Evolutionary conservation across 2,329 filamentous ascomycete species (phyloP).

Genomic region (Trichoderma gracile): DNA sequence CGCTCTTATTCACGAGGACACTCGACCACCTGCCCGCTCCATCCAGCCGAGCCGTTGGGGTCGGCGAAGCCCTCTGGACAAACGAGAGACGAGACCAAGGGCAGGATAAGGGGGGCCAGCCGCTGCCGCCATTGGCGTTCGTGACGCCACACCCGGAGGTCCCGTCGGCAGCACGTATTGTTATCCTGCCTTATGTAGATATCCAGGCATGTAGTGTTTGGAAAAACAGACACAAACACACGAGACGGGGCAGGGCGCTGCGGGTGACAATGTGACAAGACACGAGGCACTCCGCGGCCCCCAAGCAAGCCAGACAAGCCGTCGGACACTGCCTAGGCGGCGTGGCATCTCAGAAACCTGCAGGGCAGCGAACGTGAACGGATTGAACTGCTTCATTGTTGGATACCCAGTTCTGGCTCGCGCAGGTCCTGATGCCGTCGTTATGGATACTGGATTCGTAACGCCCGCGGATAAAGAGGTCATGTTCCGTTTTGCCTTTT

Average conservation of each 20-base stretch:
- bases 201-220: too few relatives aligned
- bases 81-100: conserved; percentile 12
- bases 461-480: conserved; percentile 19
- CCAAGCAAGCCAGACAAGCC: conserved; percentile 7
- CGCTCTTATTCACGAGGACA: conserved; percentile 24
- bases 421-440: not conserved
- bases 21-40: conserved; percentile 22
- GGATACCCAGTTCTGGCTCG: conserved; percentile 1
- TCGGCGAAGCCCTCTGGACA: conserved; percentile 15
- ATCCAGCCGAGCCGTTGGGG: conserved; percentile 9
- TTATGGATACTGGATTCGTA: conserved; percentile 15
- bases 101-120: conserved; percentile 6
- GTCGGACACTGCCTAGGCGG: not conserved
- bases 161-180: conserved; percentile 22
- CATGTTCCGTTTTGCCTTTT: conserved; percentile 21
- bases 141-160: conserved; percentile 23
- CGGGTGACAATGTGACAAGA: not conserved
- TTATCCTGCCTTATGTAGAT: conserved; percentile 4
- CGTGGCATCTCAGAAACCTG: conserved; percentile 8
- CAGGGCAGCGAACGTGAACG: conserved; percentile 3
- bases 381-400: not conserved
- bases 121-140: conserved; percentile 18
- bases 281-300: not conserved
- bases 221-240: not conserved
- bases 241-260: not conserved